phyloP scores from a whole-genome alignment of 129 eudicot species.

The Tanacetum coccineum region DNA sequence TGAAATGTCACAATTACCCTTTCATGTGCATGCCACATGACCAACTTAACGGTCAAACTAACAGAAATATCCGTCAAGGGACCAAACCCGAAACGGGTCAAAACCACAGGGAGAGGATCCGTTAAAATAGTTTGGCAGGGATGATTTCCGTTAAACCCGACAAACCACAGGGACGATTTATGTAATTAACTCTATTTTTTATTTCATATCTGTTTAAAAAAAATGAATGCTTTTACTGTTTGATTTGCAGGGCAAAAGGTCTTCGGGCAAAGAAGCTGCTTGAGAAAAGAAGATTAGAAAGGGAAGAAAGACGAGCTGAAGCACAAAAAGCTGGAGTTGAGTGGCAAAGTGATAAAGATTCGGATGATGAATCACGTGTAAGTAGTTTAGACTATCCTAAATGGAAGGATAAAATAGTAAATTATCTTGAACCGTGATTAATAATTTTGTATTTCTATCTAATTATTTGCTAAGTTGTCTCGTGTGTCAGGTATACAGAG shows the following conservation, averaged over 20 bases:
- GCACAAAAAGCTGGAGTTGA: constrained; percentile 89
- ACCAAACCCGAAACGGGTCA: too few relatives aligned
- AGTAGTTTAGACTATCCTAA: constrained; percentile 19
- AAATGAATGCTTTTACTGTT: background rate
- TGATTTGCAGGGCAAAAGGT: constrained; percentile 63
- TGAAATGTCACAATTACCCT: too few relatives aligned
- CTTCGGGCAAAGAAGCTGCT: constrained; percentile 70
- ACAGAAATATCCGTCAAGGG: too few relatives aligned
- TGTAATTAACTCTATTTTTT: too few relatives aligned
- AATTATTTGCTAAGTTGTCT: constrained; percentile 14
- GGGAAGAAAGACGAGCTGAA: constrained; percentile 65
- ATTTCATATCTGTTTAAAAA: too few relatives aligned
- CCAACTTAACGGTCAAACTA: too few relatives aligned
- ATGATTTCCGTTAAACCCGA: too few relatives aligned
- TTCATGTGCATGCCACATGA: too few relatives aligned
- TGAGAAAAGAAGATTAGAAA: constrained; percentile 43
- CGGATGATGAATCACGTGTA: constrained; percentile 76
- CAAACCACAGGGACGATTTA: too few relatives aligned
- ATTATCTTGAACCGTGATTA: background rate
- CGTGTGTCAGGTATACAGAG: constrained; percentile 49
- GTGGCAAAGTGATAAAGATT: constrained; percentile 64
- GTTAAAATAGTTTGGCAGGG: too few relatives aligned
- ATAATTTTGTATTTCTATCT: constrained; percentile 18
- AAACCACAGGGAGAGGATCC: too few relatives aligned
- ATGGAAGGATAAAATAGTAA: constrained; percentile 11